Evolutionary conservation across 2,329 filamentous ascomycete genomes (phyloP).

Genomic region (Pseudogymnoascus sp.): DNA sequence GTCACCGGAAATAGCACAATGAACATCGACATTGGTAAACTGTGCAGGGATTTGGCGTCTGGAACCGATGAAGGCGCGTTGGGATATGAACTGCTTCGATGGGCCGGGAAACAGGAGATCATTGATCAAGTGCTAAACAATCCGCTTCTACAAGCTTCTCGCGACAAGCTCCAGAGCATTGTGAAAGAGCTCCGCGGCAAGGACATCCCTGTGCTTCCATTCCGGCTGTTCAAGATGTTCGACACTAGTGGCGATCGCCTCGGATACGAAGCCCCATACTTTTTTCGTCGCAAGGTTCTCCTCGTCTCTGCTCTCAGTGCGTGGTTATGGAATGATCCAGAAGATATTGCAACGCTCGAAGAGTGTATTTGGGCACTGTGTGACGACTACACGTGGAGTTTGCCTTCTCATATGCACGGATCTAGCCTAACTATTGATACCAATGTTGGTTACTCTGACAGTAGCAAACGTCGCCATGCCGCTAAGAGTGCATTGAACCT

Average conservation of each 20-base stretch:
- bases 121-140: not conserved
- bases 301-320: not conserved
- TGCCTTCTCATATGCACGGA: not conserved
- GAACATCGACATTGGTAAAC: not conserved
- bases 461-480: not conserved
- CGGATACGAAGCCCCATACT: not conserved
- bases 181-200: not conserved
- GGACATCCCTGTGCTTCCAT: slow-evolving; percentile 1
- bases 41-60: not conserved
- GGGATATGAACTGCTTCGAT: not conserved
- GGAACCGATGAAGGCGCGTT: not conserved
- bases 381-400: slow-evolving; percentile 6
- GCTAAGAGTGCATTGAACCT: not conserved
- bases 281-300: not conserved
- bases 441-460: not conserved
- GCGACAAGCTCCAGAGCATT: not conserved
- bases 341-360: not conserved
- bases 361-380: not conserved
- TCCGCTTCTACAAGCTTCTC: not conserved
- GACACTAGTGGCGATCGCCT: not conserved
- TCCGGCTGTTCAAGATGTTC: not conserved
- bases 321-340: not conserved
- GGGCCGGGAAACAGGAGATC: not conserved
- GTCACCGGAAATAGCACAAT: not conserved
- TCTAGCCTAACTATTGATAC: not conserved